Evolutionary conservation across 2,329 filamentous ascomycete species (phyloP).

Genomic region (Sodiomyces alkalinus): DNA sequence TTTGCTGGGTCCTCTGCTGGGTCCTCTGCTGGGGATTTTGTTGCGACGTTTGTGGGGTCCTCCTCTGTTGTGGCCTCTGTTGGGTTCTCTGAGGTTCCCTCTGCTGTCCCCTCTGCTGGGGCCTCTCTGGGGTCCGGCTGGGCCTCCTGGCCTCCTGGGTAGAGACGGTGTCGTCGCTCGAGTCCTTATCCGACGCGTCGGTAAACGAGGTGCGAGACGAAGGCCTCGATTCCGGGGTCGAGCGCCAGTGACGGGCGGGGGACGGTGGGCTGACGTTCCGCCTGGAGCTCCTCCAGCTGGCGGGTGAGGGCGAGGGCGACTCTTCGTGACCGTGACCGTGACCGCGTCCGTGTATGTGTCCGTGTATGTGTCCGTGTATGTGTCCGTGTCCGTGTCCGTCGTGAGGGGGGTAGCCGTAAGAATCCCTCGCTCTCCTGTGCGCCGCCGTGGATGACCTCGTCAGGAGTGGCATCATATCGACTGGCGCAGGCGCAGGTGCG

Average conservation of each 20-base stretch:
- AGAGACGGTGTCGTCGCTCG: slow-evolving; percentile 19
- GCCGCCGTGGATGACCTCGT: slow-evolving; percentile 3
- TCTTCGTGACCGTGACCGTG: background rate
- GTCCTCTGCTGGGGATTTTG: no score
- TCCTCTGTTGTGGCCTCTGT: no score
- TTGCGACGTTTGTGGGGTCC: no score
- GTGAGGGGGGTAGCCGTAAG: slow-evolving; percentile 2
- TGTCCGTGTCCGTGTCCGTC: background rate
- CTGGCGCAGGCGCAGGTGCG: slow-evolving; percentile 3
- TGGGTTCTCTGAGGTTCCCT: no score
- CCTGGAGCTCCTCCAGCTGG: slow-evolving; percentile 14
- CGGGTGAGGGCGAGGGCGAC: slow-evolving; percentile 7
- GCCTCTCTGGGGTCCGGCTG: no score
- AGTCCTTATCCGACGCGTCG: no score
- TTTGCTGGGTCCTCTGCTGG: no score
- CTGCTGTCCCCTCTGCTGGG: no score
- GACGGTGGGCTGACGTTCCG: slow-evolving; percentile 17
- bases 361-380: background rate
- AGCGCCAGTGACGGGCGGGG: slow-evolving; percentile 20
- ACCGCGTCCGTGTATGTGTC: background rate
- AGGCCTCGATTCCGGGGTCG: slow-evolving; percentile 20
- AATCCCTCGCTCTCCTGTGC: slow-evolving; percentile 4
- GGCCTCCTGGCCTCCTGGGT: slow-evolving; percentile 17
- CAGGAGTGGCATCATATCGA: slow-evolving; percentile 6
- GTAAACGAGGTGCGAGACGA: no score